phyloP scores from a whole-genome alignment of 1,284 basidiomycete species.

The Sphagnurus paluster region DNA sequence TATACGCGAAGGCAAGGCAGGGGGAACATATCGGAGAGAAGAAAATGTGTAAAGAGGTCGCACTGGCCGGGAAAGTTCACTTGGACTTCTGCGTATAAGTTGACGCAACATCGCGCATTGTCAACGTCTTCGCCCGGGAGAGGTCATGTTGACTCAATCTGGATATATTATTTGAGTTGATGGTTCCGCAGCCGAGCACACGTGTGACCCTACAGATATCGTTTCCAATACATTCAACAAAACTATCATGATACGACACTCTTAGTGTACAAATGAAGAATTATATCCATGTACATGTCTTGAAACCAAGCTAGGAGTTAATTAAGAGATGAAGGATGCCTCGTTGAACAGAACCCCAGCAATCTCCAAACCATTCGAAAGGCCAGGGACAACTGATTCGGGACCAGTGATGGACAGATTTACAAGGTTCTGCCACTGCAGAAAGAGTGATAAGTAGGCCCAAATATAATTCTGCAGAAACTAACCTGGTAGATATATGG shows the following conservation, averaged over 20 bases:
- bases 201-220: conserved; percentile 2
- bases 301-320: not conserved
- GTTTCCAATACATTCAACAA: not conserved
- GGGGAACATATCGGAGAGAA: not conserved
- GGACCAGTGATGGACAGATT: conserved; percentile 71
- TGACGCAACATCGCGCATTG: conserved; percentile 37
- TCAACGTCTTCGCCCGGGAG: no score
- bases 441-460: conserved; percentile 9
- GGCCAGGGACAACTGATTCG: conserved; percentile 38
- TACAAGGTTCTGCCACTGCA: conserved; percentile 79
- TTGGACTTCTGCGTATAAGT: conserved; percentile 24
- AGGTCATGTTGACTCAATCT: conserved; percentile 6
- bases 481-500: conserved; percentile 90
- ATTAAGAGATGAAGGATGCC: conserved; percentile 84
- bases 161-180: no score
- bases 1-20: not conserved
- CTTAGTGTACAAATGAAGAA: conserved; percentile 12
- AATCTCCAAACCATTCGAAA: conserved; percentile 50
- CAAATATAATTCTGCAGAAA: conserved; percentile 13
- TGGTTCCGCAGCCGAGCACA: conserved; percentile 10
- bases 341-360: conserved; percentile 84
- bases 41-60: conserved; percentile 3
- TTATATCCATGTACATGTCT: conserved; percentile 4
- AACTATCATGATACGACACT: not conserved
- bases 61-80: conserved; percentile 8